Evolutionary conservation across 2,329 filamentous ascomycete species (phyloP).

Genomic region (Apiospora arundinis): DNA sequence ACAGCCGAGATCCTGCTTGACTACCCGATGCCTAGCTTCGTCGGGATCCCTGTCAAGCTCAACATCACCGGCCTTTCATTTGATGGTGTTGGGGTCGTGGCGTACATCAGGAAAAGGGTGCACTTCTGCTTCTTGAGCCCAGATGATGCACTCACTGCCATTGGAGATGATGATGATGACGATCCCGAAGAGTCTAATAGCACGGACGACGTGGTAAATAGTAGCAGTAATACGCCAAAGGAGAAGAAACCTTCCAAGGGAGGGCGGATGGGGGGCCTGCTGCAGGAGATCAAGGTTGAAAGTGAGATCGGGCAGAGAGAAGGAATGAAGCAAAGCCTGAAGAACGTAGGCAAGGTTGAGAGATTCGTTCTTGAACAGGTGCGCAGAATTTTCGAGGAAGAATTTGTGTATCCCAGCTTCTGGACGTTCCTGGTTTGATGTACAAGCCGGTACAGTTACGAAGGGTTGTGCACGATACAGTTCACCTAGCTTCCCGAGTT

Average conservation of each 20-base stretch:
- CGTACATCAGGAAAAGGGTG: slow-evolving; percentile 85
- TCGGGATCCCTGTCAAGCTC: slow-evolving; percentile 90
- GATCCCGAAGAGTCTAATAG: slow-evolving; percentile 44
- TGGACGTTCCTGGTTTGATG: slow-evolving; percentile 90
- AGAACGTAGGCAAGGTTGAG: slow-evolving; percentile 99
- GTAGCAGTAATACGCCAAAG: slow-evolving; percentile 20
- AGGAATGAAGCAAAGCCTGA: slow-evolving; percentile 90
- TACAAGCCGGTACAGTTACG: background rate
- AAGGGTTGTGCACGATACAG: background rate
- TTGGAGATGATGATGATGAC: slow-evolving; percentile 53
- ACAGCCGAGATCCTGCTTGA: slow-evolving; percentile 96
- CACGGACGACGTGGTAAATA: slow-evolving; percentile 17
- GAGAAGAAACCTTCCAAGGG: slow-evolving; percentile 36
- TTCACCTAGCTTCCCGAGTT: background rate
- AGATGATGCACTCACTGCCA: slow-evolving; percentile 82
- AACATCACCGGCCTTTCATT: slow-evolving; percentile 96
- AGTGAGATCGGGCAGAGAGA: slow-evolving; percentile 96
- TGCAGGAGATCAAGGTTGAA: slow-evolving; percentile 94
- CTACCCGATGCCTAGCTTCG: slow-evolving; percentile 98
- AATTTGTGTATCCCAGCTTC: slow-evolving; percentile 97
- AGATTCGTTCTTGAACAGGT: slow-evolving; percentile 97
- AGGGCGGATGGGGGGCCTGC: slow-evolving; percentile 69
- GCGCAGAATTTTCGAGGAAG: slow-evolving; percentile 95
- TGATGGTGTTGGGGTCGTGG: slow-evolving; percentile 91
- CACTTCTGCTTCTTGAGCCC: slow-evolving; percentile 95